Evolutionary conservation across 2,329 filamentous ascomycete genomes (phyloP).

Genomic region (Diaporthe sp.): DNA sequence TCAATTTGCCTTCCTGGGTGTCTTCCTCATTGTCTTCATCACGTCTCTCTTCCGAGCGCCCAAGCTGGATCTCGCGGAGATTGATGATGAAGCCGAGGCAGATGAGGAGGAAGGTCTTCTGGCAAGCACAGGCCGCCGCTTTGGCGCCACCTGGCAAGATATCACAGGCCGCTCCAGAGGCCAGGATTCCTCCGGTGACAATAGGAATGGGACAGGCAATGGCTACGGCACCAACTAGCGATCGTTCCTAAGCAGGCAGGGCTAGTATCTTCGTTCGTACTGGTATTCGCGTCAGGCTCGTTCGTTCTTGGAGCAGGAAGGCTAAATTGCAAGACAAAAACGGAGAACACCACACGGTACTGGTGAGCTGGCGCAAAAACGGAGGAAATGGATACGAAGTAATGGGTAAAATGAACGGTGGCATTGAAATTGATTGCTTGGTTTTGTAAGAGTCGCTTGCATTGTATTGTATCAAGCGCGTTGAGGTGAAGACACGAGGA

Average conservation of each 20-base stretch:
- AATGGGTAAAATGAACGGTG: background rate
- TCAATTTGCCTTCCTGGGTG: constrained; percentile 88
- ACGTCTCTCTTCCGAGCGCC: constrained; percentile 86
- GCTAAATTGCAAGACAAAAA: constrained; percentile 31
- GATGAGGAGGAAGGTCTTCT: constrained; percentile 95
- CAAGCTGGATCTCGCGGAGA: constrained; percentile 78
- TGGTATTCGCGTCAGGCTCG: background rate
- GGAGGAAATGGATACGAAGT: background rate
- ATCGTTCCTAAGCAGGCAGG: background rate
- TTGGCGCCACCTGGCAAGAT: constrained; percentile 91
- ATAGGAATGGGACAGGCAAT: constrained; percentile 7
- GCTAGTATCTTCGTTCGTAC: constrained; percentile 1
- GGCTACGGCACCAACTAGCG: constrained; percentile 38
- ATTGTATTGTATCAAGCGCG: constrained; percentile 2
- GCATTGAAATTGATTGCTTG: background rate
- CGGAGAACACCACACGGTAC: background rate
- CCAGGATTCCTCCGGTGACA: constrained; percentile 9
- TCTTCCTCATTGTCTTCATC: constrained; percentile 87
- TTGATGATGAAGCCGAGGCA: constrained; percentile 91
- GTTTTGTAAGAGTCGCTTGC: background rate
- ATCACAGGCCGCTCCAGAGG: constrained; percentile 72
- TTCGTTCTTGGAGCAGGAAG: constrained; percentile 7
- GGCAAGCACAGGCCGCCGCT: constrained; percentile 84
- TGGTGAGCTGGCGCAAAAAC: constrained; percentile 6
- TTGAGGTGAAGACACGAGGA: background rate